Conservation (phyloP, 352 stramenopile genomes). For the Globisporangium paroecandrum region DNA sequence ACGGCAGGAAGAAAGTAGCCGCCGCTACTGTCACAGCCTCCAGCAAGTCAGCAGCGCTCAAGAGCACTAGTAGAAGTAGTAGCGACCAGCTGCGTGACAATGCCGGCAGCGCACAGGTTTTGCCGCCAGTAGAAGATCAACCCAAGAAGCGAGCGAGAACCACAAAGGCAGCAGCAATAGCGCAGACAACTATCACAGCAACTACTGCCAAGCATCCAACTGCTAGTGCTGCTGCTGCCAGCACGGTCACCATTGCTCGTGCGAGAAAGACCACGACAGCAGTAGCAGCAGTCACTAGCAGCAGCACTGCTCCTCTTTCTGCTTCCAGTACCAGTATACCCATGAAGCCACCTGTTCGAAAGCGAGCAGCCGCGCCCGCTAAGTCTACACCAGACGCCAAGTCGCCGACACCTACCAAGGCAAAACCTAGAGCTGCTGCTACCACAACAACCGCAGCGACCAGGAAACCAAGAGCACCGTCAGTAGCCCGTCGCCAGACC, state of each 20-base stretch:
- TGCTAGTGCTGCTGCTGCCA: not conserved
- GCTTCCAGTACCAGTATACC: not conserved
- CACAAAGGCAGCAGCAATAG: not conserved
- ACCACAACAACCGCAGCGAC: not conserved
- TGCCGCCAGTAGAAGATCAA: not conserved
- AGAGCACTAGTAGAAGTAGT: not conserved
- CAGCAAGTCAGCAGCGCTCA: not conserved
- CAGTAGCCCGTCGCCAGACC: conserved; percentile 19
- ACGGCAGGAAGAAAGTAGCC: conserved; percentile 5
- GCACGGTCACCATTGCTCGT: not conserved
- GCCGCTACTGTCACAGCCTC: not conserved
- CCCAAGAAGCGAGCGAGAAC: conserved; percentile 12
- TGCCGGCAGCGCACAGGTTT: too few relatives aligned
- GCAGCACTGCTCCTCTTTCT: not conserved
- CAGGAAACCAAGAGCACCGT: conserved; percentile 1
- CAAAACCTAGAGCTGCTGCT: not conserved
- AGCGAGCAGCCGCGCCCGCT: not conserved
- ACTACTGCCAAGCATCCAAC: not conserved
- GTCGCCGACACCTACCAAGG: not conserved
- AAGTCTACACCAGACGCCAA: conserved; percentile 2
- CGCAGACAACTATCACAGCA: not conserved
- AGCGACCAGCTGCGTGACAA: conserved; percentile 3
- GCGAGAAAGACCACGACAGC: not conserved
- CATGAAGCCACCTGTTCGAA: conserved; percentile 6
- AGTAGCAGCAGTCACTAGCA: not conserved